Evolutionary conservation across 805 yeast genomes (phyloP), one percentile per base, ranked within the genome.

Genomic region (Spathaspora girioi): DNA sequence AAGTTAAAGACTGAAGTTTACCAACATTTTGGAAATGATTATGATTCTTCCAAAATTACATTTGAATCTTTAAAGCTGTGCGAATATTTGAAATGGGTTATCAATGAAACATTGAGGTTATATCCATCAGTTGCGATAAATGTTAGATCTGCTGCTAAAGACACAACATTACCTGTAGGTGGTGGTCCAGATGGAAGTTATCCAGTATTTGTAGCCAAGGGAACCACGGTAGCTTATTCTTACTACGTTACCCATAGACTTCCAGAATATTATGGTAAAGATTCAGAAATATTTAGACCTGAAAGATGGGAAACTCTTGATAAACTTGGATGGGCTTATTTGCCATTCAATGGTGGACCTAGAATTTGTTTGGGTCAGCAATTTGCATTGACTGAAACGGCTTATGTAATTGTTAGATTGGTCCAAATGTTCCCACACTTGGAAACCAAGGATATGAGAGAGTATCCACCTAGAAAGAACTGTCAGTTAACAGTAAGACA

Each of bases 291-390:
- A 48, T 79, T 75, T 61, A 63, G 65, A 19, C 83, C 83, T 3
- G 80, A 76, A 56, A 68, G 83, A 50, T 79, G 83, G 83, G 67
- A 65, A 50, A 35, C 18, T 9, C 40, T 35, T 35, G 40, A 35
- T 15, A 62, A 68, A 35, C 61, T 65, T 38, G 73, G 76, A 7
- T 78, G 82, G 81, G 77, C 75, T 32, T 78, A 74, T 60, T 62
- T 78, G 26, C 82, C 82, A 26, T 78, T 78, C 65, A 77, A 78
- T 56, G 83, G 83, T 43, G 83, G 83, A 5, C 82, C 83, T 18
- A 64, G 83, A 54, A 77, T 79, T 52, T 79, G 83, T 59, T 65
- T 79, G 50, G 83, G 83, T 41, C 82, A 79, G 65, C 82, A 79
- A 62, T 78, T 77, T 62, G 83, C 83, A 5, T 70, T 79, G 23